Evolutionary conservation across 1,139 yeast genomes (phyloP).

Genomic region (Suhomyces guaymorum): DNA sequence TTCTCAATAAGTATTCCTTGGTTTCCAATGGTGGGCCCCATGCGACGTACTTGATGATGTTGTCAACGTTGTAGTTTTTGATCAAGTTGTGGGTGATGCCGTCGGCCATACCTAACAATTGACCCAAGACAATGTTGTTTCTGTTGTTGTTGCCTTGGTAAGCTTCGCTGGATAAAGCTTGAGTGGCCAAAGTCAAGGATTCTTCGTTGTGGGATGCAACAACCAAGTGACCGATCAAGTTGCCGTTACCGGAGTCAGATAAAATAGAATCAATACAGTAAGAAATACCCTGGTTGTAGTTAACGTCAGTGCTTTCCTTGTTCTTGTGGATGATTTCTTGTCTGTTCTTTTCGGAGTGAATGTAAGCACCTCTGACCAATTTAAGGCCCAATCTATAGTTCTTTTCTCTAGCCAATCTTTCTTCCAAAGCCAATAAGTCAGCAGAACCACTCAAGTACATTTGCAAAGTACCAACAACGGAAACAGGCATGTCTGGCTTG

Average conservation of each 20-base stretch:
- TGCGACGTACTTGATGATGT: constrained; percentile 90
- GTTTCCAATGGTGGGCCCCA: constrained; percentile 98
- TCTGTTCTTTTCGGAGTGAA: constrained; percentile 83
- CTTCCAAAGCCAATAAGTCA: constrained; percentile 61
- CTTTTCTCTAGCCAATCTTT: constrained; percentile 59
- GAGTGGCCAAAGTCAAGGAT: constrained; percentile 74
- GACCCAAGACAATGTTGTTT: constrained; percentile 80
- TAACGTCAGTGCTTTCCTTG: constrained; percentile 73
- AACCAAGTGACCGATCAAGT: constrained; percentile 77
- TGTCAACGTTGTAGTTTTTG: constrained; percentile 60
- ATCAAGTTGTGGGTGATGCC: constrained; percentile 78
- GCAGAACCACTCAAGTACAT: constrained; percentile 81
- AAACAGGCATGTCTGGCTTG: constrained; percentile 54
- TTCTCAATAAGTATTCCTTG: constrained; percentile 83
- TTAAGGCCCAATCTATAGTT: constrained; percentile 82
- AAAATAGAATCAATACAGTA: constrained; percentile 64
- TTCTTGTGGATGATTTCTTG: constrained; percentile 65
- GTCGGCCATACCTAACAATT: constrained; percentile 95
- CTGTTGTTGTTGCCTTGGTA: constrained; percentile 37
- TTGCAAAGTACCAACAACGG: constrained; percentile 91
- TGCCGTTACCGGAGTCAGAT: constrained; percentile 43
- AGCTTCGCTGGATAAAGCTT: constrained; percentile 39
- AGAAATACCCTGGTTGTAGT: constrained; percentile 72
- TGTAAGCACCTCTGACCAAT: constrained; percentile 96
- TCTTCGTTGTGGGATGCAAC: constrained; percentile 89